Conservation (phyloP, 768 basidiomycete genomes). For the Leccinellum luteum region DNA sequence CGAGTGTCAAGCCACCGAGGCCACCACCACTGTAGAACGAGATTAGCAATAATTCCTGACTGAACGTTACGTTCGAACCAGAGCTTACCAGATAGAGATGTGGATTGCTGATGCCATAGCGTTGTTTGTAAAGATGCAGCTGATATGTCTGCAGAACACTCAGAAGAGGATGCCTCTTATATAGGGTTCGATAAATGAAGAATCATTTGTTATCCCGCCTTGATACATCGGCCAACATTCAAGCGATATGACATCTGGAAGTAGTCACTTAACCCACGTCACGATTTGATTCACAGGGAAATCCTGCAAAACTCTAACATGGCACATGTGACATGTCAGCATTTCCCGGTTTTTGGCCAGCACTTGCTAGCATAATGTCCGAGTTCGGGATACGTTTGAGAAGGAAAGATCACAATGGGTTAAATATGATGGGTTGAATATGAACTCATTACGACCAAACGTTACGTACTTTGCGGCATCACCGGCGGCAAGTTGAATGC, state of each 20-base stretch:
- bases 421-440: no score
- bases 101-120: constrained; percentile 11
- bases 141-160: neutral
- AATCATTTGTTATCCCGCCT: neutral
- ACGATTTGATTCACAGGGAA: neutral
- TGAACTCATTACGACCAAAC: no score
- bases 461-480: no score
- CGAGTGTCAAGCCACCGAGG: constrained; percentile 36
- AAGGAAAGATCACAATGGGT: neutral
- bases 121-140: neutral
- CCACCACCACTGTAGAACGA: constrained; percentile 36
- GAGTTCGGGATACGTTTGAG: neutral
- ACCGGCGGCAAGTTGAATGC: no score
- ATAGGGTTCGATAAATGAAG: neutral
- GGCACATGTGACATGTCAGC: neutral
- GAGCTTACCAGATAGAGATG: constrained; percentile 17
- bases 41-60: neutral
- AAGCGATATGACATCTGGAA: neutral
- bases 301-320: neutral
- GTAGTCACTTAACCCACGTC: neutral
- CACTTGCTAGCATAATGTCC: neutral
- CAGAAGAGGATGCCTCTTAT: neutral
- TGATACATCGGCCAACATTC: neutral
- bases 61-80: neutral
- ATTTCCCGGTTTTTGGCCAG: neutral